Evolutionary conservation across 495 filamentous ascomycete species (phyloP).

Genomic region (Letharia lupina): DNA sequence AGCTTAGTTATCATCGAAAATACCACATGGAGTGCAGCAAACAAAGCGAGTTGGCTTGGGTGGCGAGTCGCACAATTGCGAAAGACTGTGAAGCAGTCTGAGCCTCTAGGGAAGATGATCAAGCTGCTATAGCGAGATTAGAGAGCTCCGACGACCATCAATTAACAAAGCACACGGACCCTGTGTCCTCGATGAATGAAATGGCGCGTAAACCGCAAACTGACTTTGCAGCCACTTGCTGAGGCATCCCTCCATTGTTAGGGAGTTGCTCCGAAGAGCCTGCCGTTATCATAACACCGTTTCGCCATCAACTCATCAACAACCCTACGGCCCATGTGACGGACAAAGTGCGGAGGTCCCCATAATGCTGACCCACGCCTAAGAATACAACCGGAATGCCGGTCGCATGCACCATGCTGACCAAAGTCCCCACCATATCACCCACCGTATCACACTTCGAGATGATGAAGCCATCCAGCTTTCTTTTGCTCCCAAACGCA

Average conservation of each 20-base stretch:
- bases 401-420: conserved; percentile 96
- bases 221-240: background rate
- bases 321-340: background rate
- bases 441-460: conserved; percentile 98
- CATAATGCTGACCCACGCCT: conserved; percentile 94
- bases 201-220: background rate
- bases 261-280: background rate
- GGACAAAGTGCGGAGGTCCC: conserved; percentile 73
- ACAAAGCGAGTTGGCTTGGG: background rate
- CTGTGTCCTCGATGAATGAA: background rate
- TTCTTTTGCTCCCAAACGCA: conserved; percentile 72
- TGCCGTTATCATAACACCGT: background rate
- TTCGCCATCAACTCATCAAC: background rate
- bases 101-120: background rate
- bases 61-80: background rate
- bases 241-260: background rate
- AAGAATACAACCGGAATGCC: conserved; percentile 91
- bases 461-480: conserved; percentile 92
- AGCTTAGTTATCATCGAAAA: background rate
- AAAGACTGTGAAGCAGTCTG: background rate
- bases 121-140: background rate
- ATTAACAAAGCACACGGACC: background rate
- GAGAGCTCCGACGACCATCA: background rate
- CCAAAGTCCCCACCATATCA: conserved; percentile 94
- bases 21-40: background rate